Base-by-base conservation (phyloP, 208 protist species). In the Trypanosoma mega region DNA sequence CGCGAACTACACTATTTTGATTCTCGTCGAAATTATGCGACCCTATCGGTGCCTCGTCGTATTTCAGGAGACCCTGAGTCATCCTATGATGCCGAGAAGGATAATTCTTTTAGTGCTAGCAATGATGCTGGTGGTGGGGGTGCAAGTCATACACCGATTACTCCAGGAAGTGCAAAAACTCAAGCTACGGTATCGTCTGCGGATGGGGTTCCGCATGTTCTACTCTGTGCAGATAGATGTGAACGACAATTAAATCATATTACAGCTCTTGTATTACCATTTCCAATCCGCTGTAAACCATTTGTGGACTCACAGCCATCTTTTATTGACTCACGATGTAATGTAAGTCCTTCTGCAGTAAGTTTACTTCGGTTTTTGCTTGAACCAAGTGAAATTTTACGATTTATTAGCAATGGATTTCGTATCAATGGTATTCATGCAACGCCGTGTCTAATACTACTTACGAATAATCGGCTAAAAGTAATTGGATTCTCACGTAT, bases 381-480 rank as follows among this genome's bases (percentile, higher is more conserved):
- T 2, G 62, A 79, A 9, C 85, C 85, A 7, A 68, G 79, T 55
- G 85, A 96, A 50, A 63, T 68, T 4, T 68, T 96, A 54, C 83
- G 82, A 34, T 90, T 90, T 50, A 85, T 96, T 64, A 85, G 85
- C 56, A 96, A 96, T 72, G 82, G 81, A 23, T 96, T 96, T 64
- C 82, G 81, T 68, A 68, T 96, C 54, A 77, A 85, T 60, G 89
- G 89, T 36, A 87, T 96, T 30, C 77, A 92, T 58, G 72, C 80
- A 6, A 93, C 85, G 7, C 89, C 89, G 43, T 92, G 89, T 30
- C 76, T 96, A 11, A 78, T 96, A 47, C 57, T 96, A 12, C 63
- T 96, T 16, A 96, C 85, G 12, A 71, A 86, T 47, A 51, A 49
- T 20, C 72, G 74, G 24, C 41, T 96, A 34, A 85, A 78, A 43